A percentile compares a stretch with the other conserved stretches of the same genome.
These are phyloP conservation scores for Leonotis leonurus DNA, from an alignment of 257 asterid species.

Conservation along the genomic window DNA sequence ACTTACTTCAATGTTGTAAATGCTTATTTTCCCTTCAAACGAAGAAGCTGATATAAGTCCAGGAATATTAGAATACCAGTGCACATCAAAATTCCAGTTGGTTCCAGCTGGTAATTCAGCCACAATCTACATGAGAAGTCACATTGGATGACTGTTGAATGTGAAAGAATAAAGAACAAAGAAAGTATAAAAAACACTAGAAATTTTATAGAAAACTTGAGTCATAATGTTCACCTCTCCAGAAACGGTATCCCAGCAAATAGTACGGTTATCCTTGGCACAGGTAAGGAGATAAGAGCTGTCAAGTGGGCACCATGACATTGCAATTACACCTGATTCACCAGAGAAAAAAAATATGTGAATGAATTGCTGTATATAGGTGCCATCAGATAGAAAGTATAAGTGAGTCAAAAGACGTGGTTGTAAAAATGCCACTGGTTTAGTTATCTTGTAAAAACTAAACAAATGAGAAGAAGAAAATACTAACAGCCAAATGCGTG, in stretches of 20 bases:
- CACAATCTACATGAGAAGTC: conserved; percentile 53
- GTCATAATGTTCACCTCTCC: conserved; percentile 61
- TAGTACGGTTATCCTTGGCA: conserved; percentile 93
- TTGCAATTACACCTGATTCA: conserved; percentile 81
- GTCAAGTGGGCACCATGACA: conserved; percentile 98
- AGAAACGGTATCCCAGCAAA: conserved; percentile 86
- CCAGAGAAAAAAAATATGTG: conserved; percentile 12
- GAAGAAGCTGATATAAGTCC: conserved; percentile 96
- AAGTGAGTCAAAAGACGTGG: neutral
- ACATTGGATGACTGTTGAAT: conserved; percentile 1
- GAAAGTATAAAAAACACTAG: neutral
- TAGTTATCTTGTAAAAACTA: neutral
- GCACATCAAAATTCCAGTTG: conserved; percentile 96
- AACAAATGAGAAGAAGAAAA: neutral
- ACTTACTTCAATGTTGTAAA: conserved; percentile 81
- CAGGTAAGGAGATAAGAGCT: conserved; percentile 94
- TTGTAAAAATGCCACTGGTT: neutral
- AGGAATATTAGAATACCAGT: conserved; percentile 91
- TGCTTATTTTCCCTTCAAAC: conserved; percentile 92
- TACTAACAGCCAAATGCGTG: neutral
- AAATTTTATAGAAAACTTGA: neutral
- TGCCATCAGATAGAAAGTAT: neutral
- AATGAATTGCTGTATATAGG: neutral
- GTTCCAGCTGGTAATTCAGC: conserved; percentile 92
- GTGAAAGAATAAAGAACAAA: neutral